These are phyloP conservation scores for Phytophthora quininea DNA, from an alignment of 352 stramenopile genomes.

Conservation along the genomic window DNA sequence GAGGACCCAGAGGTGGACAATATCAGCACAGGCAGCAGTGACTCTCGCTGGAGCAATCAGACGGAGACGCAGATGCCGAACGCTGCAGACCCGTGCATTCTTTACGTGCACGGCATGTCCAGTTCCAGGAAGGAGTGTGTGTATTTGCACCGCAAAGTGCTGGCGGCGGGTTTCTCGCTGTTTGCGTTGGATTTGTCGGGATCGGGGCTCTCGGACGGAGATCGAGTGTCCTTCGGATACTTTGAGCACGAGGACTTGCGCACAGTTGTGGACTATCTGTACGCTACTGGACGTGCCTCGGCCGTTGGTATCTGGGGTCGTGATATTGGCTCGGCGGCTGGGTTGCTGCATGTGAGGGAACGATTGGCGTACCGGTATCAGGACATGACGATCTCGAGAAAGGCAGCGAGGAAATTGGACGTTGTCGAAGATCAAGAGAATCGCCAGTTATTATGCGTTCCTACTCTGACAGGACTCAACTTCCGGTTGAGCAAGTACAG, in stretches of 20 bases:
- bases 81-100: constrained; percentile 51
- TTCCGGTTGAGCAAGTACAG: constrained; percentile 69
- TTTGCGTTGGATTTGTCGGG: constrained; percentile 79
- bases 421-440: constrained; percentile 51
- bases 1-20: constrained; percentile 18
- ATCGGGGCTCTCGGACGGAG: constrained; percentile 67
- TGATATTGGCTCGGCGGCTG: constrained; percentile 61
- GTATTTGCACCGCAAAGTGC: constrained; percentile 61
- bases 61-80: not conserved
- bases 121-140: constrained; percentile 79
- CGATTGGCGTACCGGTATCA: constrained; percentile 53
- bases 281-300: constrained; percentile 59
- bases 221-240: constrained; percentile 70
- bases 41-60: constrained; percentile 24
- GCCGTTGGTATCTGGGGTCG: constrained; percentile 69
- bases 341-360: constrained; percentile 59
- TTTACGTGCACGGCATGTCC: constrained; percentile 84
- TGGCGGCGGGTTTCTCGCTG: constrained; percentile 68
- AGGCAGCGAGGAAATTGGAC: constrained; percentile 43
- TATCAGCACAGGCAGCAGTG: constrained; percentile 34
- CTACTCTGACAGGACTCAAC: constrained; percentile 42
- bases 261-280: constrained; percentile 66
- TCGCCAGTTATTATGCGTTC: constrained; percentile 53
- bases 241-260: constrained; percentile 76
- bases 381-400: constrained; percentile 45